phyloP scores from a whole-genome alignment of 1,139 yeast genomes.

The Debaryomyces psychrophilus region DNA sequence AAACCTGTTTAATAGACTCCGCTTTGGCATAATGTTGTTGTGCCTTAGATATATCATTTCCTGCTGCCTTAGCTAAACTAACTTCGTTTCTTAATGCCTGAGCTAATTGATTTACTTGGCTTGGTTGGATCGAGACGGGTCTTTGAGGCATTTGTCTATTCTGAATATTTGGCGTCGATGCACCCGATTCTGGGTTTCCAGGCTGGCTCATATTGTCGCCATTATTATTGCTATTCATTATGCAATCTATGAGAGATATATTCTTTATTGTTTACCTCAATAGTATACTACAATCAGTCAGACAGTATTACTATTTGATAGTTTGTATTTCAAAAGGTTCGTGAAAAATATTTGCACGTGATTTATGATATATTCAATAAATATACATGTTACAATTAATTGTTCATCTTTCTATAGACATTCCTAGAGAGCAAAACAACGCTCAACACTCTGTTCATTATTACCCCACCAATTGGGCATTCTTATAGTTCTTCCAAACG shows the following conservation, averaged over 20 bases:
- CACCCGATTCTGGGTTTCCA: constrained; percentile 4
- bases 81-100: constrained; percentile 62
- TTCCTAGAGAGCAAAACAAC: constrained; percentile 38
- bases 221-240: constrained; percentile 9
- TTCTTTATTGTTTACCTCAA: background rate
- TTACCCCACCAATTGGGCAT: constrained; percentile 58
- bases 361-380: background rate
- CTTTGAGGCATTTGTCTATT: constrained; percentile 16
- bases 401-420: background rate
- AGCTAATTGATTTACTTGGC: constrained; percentile 65
- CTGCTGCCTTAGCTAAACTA: constrained; percentile 59
- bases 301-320: background rate
- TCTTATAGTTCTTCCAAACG: constrained; percentile 31
- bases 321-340: background rate
- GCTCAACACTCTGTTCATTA: constrained; percentile 41
- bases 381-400: background rate
- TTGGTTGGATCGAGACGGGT: constrained; percentile 47
- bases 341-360: constrained; percentile 4
- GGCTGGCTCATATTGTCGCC: constrained; percentile 8
- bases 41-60: constrained; percentile 65
- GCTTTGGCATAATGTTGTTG: constrained; percentile 69
- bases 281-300: background rate
- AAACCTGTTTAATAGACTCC: constrained; percentile 60
- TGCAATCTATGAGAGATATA: background rate
- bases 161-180: constrained; percentile 8